Evolutionary conservation across 2,329 filamentous ascomycete species (phyloP), one percentile per base, ranked within the genome.

Genomic region (Taxawa tesnikishii): DNA sequence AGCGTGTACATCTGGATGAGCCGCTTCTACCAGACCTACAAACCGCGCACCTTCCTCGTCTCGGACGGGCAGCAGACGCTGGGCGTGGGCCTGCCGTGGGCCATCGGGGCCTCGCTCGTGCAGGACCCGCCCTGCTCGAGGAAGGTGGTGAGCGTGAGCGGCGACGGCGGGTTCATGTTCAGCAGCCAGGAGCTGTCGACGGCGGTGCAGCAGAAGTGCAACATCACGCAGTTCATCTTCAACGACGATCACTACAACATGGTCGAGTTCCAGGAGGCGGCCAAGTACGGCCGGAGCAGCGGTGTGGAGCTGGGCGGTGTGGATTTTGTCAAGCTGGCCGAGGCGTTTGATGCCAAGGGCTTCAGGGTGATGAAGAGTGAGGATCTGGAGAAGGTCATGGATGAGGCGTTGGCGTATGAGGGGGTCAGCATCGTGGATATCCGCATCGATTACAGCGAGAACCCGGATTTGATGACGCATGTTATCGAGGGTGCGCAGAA

Each of bases 81-180:
- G 1, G 63, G 62, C 24, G 59, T 66, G 3, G 62, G 59, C 4
- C 51, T 65, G 9, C 62, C 60, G 0, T 65, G 62, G 61, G 62
- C 62, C 5, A 67, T 67, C 28, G 60, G 58, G 9, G 56, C 62
- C 0, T 63, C 58, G 1, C 48, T 67, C 1, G 47, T 51, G 1
- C 62, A 65, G 40, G 43, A 51, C 3, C 58, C 58, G 4, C 59
- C 59, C 0, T 62, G 58, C 43, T 53, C 53, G 2, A 38, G 53
- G 10, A 67, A 66, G 34, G 61, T 67, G 15, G 46, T 67, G 23
- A 58, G 51, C 24, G 36, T 67, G 27, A 57, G 51, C 34, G 63
- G 63, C 25, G 63, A 67, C 41, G 63, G 63, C 12, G 63, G 62
- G 13, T 67, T 67, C 48, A 62, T 66, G 52, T 67, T 65, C 51